These are phyloP conservation scores for Trebouxia sp. DNA, from an alignment of 139 green algal species.

Conservation along the genomic window DNA sequence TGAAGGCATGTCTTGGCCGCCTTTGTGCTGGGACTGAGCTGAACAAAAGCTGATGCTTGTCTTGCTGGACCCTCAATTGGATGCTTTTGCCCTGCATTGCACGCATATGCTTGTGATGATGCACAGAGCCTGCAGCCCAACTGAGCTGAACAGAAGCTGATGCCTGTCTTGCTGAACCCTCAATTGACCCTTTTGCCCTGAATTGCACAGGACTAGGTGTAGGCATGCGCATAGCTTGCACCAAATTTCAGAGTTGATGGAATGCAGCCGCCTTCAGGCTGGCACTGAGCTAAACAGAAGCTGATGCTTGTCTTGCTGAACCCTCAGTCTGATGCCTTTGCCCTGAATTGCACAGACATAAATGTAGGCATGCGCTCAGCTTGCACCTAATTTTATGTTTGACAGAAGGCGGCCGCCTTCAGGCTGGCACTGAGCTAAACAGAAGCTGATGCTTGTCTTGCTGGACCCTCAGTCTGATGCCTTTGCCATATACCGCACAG, in stretches of 20 bases:
- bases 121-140: no score
- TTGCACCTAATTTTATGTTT: no score
- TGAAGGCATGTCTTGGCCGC: constrained; percentile 57
- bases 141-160: constrained; percentile 53
- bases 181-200: constrained; percentile 35
- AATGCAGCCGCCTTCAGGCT: constrained; percentile 27
- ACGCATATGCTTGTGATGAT: no score
- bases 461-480: constrained; percentile 43
- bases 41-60: constrained; percentile 57
- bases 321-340: constrained; percentile 33
- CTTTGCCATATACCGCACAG: neutral
- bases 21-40: constrained; percentile 26
- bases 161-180: constrained; percentile 49
- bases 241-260: no score
- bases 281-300: constrained; percentile 50
- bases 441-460: constrained; percentile 52
- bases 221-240: no score
- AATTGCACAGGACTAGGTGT: no score
- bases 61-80: constrained; percentile 48
- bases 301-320: constrained; percentile 52
- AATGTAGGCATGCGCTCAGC: no score
- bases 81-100: constrained; percentile 16
- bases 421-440: constrained; percentile 43
- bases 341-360: constrained; percentile 20
- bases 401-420: no score